phyloP scores from a whole-genome alignment of 2,329 filamentous ascomycete genomes.

The Elsinoe australis region DNA sequence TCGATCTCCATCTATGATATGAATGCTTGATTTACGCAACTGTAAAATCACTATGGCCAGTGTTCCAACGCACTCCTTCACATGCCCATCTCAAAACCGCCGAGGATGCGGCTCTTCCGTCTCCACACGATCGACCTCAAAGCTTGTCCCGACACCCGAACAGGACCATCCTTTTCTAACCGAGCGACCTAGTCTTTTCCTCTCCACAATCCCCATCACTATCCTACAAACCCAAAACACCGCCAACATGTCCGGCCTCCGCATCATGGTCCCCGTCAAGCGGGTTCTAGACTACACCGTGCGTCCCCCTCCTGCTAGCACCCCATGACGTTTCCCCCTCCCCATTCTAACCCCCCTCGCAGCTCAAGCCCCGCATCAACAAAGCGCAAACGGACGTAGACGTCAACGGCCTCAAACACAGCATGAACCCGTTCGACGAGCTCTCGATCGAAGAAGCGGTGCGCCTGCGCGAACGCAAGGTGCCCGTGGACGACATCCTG shows the following conservation, averaged over 20 bases:
- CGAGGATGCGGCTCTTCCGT: conserved; percentile 14
- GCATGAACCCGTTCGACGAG: conserved; percentile 98
- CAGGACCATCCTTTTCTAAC: conserved; percentile 17
- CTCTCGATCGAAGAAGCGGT: conserved; percentile 95
- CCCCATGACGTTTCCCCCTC: conserved; percentile 6
- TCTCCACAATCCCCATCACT: not conserved
- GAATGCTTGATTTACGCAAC: no score
- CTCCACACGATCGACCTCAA: not conserved
- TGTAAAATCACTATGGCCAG: not conserved
- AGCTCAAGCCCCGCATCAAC: conserved; percentile 66
- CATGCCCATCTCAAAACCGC: conserved; percentile 4
- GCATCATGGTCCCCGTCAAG: conserved; percentile 51
- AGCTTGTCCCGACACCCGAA: conserved; percentile 8
- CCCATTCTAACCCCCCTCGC: conserved; percentile 13
- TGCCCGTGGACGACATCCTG: conserved; percentile 75
- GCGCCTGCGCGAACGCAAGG: conserved; percentile 77
- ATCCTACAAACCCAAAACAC: not conserved
- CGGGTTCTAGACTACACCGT: conserved; percentile 54
- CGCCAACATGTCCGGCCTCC: conserved; percentile 32
- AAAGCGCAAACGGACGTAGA: conserved; percentile 77
- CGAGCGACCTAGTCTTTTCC: conserved; percentile 3
- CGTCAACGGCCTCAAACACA: conserved; percentile 89
- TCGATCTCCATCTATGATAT: not conserved
- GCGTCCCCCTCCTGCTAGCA: conserved; percentile 25
- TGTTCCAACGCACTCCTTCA: not conserved